Base-by-base conservation (phyloP, 371 early-diverging fungal genomes). In the Fennellomyces sp. region DNA sequence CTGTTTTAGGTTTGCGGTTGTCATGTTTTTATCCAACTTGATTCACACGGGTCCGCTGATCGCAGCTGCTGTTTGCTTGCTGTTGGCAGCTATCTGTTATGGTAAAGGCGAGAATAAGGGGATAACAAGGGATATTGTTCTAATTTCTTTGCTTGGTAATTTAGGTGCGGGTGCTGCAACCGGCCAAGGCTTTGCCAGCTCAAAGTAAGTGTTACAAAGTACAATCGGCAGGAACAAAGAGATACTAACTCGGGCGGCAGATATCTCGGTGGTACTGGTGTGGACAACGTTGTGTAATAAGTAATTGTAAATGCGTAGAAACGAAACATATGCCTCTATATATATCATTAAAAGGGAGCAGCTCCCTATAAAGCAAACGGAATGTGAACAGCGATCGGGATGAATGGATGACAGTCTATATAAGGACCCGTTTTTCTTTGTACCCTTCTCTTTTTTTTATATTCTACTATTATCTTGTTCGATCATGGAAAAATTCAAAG, bases 81-180 rank as follows among this genome's bases (percentile, higher is more conserved):
- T 65, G 17, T 42, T 65, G 17, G 65, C 60, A 50, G 60, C 65
- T n/a, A 54, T 65, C 28, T 65, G 65, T 42, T 65, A 65, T 41
- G 65, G 65, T 60, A 60, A 31, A 13, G 33, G 27, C 25, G n/a
- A 25, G 15, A 51, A 33, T 3, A 51, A 33, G 52, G 21, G 52
- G 35, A 13, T 4, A 19, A 15, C 2, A 23, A 33, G 49, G 25
- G 15, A 26, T 58, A 27, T 51, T 52, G 15, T 23, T 35, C 4
- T 48, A 13, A 19, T 19, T 8, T 17, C 11, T 10, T 6, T 33
- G 15, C 39, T 30, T 54, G 17, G 19, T 26, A 58, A 38, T 33
- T 23, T 53, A 54, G 55, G 64, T 58, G 58, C 58, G 36, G 36
- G 58, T 21, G 56, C 65, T 35, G 47, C 55, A 23, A 64, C 52